Evolutionary conservation across 768 basidiomycete species (phyloP).

Genomic region (Rhodotorula paludigena): DNA sequence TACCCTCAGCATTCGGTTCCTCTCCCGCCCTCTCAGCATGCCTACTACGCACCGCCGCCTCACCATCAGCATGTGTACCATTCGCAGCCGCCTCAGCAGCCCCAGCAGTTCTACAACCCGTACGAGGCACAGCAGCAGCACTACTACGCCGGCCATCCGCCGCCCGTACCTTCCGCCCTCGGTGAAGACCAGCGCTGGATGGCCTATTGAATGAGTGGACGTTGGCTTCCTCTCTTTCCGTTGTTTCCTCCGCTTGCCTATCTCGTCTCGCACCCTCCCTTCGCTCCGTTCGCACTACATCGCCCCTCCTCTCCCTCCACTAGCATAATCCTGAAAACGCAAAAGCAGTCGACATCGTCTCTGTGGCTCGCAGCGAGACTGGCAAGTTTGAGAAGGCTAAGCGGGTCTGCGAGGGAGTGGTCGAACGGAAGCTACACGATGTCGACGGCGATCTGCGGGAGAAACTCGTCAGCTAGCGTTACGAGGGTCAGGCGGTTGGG

Average conservation of each 20-base stretch:
- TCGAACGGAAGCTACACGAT: too few relatives aligned
- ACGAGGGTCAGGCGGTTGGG: background rate
- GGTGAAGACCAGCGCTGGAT: too few relatives aligned
- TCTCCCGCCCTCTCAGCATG: background rate
- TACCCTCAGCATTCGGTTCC: background rate
- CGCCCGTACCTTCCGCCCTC: background rate
- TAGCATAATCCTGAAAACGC: too few relatives aligned
- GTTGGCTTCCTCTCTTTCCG: too few relatives aligned
- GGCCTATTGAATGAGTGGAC: too few relatives aligned
- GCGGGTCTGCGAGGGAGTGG: background rate
- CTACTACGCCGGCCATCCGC: background rate
- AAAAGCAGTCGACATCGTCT: too few relatives aligned
- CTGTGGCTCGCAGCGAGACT: too few relatives aligned
- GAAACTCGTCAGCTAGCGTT: background rate
- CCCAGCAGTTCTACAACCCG: constrained; percentile 7
- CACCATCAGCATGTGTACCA: too few relatives aligned
- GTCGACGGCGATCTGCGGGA: constrained; percentile 12
- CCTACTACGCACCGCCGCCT: background rate
- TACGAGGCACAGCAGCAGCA: background rate
- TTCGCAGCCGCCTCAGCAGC: background rate
- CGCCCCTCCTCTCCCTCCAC: too few relatives aligned
- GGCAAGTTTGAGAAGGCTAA: background rate
- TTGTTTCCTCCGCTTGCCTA: too few relatives aligned
- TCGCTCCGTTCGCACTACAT: too few relatives aligned
- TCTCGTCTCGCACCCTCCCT: too few relatives aligned